A percentile compares a stretch with the other conserved stretches of the same genome.
These are phyloP conservation scores for Piloderma croceum DNA, from an alignment of 768 basidiomycete species.

Conservation along the genomic window DNA sequence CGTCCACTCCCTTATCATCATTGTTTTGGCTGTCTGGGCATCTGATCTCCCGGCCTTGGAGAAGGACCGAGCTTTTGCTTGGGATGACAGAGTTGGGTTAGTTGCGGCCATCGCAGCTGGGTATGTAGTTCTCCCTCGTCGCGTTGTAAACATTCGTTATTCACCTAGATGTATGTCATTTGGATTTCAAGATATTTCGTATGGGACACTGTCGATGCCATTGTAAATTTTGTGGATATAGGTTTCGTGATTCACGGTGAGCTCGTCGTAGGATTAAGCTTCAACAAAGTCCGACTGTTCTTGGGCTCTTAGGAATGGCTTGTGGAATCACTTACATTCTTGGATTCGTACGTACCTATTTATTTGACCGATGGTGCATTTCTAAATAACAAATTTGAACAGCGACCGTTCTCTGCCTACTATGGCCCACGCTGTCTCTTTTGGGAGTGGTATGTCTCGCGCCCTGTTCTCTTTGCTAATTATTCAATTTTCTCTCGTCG, in stretches of 20 bases:
- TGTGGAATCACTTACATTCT: slow-evolving; percentile 64
- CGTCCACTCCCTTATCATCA: slow-evolving; percentile 60
- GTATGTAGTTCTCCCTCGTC: slow-evolving; percentile 35
- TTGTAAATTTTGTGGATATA: slow-evolving; percentile 59
- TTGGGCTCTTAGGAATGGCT: slow-evolving; percentile 48
- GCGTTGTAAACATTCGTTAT: not conserved
- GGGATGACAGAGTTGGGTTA: slow-evolving; percentile 52
- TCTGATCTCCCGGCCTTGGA: slow-evolving; percentile 43
- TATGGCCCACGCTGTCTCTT: slow-evolving; percentile 72
- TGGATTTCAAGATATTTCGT: slow-evolving; percentile 56
- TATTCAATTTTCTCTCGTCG: slow-evolving; percentile 2
- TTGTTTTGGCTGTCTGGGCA: slow-evolving; percentile 56
- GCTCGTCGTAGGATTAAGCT: slow-evolving; percentile 12
- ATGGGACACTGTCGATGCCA: slow-evolving; percentile 76
- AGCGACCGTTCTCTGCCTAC: slow-evolving; percentile 76
- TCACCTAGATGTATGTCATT: slow-evolving; percentile 2
- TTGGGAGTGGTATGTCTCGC: slow-evolving; percentile 66
- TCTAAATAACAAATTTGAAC: too few relatives aligned
- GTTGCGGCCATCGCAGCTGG: slow-evolving; percentile 67
- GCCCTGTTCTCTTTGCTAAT: not conserved
- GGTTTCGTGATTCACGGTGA: slow-evolving; percentile 77
- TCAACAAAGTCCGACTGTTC: too few relatives aligned
- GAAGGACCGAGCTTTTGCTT: slow-evolving; percentile 72
- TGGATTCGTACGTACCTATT: slow-evolving; percentile 53
- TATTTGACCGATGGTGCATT: too few relatives aligned